Conservation (phyloP, 768 basidiomycete species). For the Boletus pseudopeckii region DNA sequence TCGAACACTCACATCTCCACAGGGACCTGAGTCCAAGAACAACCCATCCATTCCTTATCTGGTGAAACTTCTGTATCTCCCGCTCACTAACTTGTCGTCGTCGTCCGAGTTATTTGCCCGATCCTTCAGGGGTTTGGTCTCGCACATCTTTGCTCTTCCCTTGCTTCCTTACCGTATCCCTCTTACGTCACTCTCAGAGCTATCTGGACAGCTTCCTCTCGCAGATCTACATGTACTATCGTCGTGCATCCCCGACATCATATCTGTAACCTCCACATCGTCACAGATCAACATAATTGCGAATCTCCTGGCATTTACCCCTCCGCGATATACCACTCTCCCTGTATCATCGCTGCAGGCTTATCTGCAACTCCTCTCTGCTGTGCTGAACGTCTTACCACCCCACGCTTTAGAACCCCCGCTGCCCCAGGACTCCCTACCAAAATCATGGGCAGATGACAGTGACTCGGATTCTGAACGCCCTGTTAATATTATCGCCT, state of each 20-base stretch:
- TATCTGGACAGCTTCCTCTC: slow-evolving; percentile 66
- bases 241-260: slow-evolving; percentile 29
- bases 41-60: slow-evolving; percentile 27
- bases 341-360: slow-evolving; percentile 41
- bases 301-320: slow-evolving; percentile 63
- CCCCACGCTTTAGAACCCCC: slow-evolving; percentile 48
- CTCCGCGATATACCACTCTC: slow-evolving; percentile 56
- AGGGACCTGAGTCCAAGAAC: slow-evolving; percentile 60
- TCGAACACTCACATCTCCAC: not conserved
- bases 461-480: slow-evolving; percentile 42
- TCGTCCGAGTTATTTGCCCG: slow-evolving; percentile 29
- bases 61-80: slow-evolving; percentile 27
- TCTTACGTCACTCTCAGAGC: slow-evolving; percentile 53
- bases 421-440: slow-evolving; percentile 11
- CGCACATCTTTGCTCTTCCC: slow-evolving; percentile 65
- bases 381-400: slow-evolving; percentile 53
- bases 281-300: slow-evolving; percentile 60
- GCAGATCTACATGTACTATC: slow-evolving; percentile 35
- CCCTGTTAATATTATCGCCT: slow-evolving; percentile 34
- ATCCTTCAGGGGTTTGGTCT: slow-evolving; percentile 43
- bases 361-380: slow-evolving; percentile 53
- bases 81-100: slow-evolving; percentile 24
- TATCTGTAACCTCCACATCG: slow-evolving; percentile 30
- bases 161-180: slow-evolving; percentile 76
- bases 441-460: slow-evolving; percentile 27